Evolutionary conservation across 2,329 filamentous ascomycete species (phyloP).

Genomic region (Diatrype stigma): DNA sequence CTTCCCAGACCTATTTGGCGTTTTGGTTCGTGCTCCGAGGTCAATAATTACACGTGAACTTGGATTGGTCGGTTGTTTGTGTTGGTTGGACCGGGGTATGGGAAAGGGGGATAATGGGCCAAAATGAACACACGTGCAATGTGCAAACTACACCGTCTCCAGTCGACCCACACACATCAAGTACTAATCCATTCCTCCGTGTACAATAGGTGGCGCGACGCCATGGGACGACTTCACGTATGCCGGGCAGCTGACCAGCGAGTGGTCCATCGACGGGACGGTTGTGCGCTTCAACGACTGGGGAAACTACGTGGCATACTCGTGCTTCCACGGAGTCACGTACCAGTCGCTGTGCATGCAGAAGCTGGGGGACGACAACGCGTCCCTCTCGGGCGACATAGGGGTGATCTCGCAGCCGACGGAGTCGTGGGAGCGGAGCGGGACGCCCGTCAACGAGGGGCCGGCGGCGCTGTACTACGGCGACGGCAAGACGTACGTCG

Average conservation of each 20-base stretch:
- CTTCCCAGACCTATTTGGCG: neutral
- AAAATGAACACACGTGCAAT: no score
- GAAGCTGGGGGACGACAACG: slow-evolving; percentile 35
- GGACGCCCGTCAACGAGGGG: slow-evolving; percentile 51
- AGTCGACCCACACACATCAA: no score
- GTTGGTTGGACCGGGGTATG: neutral
- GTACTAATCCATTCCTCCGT: no score
- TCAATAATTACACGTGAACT: no score
- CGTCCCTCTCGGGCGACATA: slow-evolving; percentile 37
- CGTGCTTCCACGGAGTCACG: slow-evolving; percentile 41
- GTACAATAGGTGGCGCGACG: slow-evolving; percentile 44
- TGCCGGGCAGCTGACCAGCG: slow-evolving; percentile 39
- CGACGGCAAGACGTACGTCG: slow-evolving; percentile 47
- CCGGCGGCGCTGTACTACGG: slow-evolving; percentile 50
- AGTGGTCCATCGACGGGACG: slow-evolving; percentile 52
- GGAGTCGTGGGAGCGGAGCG: slow-evolving; percentile 45
- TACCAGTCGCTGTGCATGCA: slow-evolving; percentile 36
- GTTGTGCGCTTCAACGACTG: slow-evolving; percentile 43
- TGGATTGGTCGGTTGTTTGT: no score
- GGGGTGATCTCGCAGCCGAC: slow-evolving; percentile 48
- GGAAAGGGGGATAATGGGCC: neutral
- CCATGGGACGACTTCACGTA: slow-evolving; percentile 51
- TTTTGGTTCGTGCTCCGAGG: neutral
- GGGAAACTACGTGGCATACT: slow-evolving; percentile 51
- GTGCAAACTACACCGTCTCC: no score